Base-by-base conservation (phyloP, 164 flowering plant genomes). In the Protea cynaroides region DNA sequence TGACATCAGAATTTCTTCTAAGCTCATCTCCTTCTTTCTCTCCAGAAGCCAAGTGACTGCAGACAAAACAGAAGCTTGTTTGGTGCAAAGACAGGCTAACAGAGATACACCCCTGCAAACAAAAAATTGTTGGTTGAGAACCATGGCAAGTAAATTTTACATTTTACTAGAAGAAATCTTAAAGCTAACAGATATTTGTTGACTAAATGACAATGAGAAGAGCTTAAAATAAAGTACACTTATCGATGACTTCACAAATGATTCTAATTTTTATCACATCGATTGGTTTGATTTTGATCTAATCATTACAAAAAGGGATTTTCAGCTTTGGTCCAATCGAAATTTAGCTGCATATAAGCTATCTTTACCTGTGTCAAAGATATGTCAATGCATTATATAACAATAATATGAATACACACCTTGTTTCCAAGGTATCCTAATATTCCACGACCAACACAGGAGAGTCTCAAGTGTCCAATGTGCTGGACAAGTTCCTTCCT, bases 1-100 rank as follows among this genome's bases (percentile, higher is more conserved):
- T 70, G 13, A 88, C 97, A 63, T 90, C 95, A 13, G 65, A 70
- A 60, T 90, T 90, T 62, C 97, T 81, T 65, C 89, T 65, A 21
- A 81, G 81, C 76, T 88, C 95, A 60, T 90, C 95, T 0, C 97
- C 97, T 72, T 88, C 95, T 73, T 82, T 86, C 79, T 90, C 93
- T 15, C 97, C 97, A 0, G 97, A 90, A 17, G 97, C 92, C 73
- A 90, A 76, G 71, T 90, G 97, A 66, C 92, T 84, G 82, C 95
- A 86, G 21, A 90, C 68, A 55, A 90, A 88, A 71, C 97, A 90
- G 65, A 90, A 82, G 80, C 84, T 90, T 50, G 97, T 90, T 65
- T 73, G 81, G 62, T 81, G 72, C 63, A 90, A 72, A 46, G 80
- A 63, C 86, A 90, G 76, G 78, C 97, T 88, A 50, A 88, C 84